Evolutionary conservation across 2,329 filamentous ascomycete genomes (phyloP), one percentile per base, ranked within the genome.

Genomic region (Clonostachys chloroleuca): DNA sequence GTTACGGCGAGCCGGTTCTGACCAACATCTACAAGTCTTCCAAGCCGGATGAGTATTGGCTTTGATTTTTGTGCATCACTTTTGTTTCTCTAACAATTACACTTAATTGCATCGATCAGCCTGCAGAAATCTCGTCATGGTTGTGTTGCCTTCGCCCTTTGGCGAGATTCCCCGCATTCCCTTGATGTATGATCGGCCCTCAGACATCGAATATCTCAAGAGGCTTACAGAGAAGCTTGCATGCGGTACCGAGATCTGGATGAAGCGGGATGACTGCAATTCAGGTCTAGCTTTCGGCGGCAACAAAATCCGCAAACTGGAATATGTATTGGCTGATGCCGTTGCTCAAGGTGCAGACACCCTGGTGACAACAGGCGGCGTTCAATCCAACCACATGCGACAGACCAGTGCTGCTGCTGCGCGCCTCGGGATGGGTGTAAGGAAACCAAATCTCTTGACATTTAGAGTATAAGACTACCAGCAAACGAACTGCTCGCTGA

Each of bases 241-340:
- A n/a, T n/a, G 36, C 12, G 36, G 36, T 18, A 5, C 36, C 12
- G 14, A n/a, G 7, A 8, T 54, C 14, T 54, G 45, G 42, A 46
- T 52, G 41, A 51, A 52, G 34, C 54, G 52, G 13, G 55, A 57
- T 12, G 53, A 58, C 46, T 50, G 47, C 46, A 56, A 54, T 39
- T 60, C 60, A 14, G 61, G 61, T 10, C 56, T 66, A 18, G 59
- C 59, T n/a, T 62, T 58, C 44, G 64, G 65, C 34, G 65, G 63
- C 46, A 67, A 66, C 58, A 67, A 67, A 51, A 58, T 62, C 42
- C 56, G 64, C 42, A 68, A 68, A 51, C 58, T 68, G 30, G 63
- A 66, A 49, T 67, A 63, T 43, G 56, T 68, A 18, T 53, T 67
- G 20, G 56, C 63, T 14, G 62, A 63, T 30, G 65, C 64, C 2